Percentiles rank a stretch among this genome's conserved stretches.
Conservation (phyloP, 306 rosid species). For the Cucurbita maxima region DNA sequence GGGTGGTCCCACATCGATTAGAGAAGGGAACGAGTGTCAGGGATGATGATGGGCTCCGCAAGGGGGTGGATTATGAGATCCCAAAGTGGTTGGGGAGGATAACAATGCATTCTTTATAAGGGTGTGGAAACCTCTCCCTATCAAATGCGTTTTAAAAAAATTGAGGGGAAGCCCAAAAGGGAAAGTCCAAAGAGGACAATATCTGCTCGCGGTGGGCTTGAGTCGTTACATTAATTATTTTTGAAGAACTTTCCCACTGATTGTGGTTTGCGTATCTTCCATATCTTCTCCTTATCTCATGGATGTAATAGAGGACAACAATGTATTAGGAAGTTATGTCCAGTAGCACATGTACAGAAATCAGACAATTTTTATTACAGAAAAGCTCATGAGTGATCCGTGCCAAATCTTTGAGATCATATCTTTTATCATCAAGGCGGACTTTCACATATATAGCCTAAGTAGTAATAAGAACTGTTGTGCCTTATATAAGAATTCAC, state of each 20-base stretch:
- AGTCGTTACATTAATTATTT: neutral
- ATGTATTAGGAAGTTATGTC: neutral
- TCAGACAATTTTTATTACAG: neutral
- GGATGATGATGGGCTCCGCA: too few relatives aligned
- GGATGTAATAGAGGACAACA: too few relatives aligned
- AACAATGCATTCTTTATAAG: too few relatives aligned
- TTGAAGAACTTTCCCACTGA: neutral
- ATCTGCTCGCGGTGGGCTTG: too few relatives aligned
- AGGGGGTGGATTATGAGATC: too few relatives aligned
- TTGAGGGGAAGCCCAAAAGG: too few relatives aligned
- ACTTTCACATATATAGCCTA: neutral
- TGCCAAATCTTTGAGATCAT: neutral
- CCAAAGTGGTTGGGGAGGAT: too few relatives aligned
- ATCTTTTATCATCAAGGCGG: neutral
- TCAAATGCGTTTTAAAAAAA: too few relatives aligned
- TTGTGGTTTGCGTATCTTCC: neutral
- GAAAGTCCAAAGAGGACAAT: too few relatives aligned
- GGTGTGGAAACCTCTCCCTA: too few relatives aligned
- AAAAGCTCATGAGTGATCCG: neutral
- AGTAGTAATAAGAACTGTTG: neutral
- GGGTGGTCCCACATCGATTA: too few relatives aligned
- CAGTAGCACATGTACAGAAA: neutral
- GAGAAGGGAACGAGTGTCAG: too few relatives aligned
- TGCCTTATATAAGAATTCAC: neutral
- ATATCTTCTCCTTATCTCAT: neutral